Conservation (phyloP, 495 filamentous ascomycete genomes). For the Pseudevernia furfuracea region DNA sequence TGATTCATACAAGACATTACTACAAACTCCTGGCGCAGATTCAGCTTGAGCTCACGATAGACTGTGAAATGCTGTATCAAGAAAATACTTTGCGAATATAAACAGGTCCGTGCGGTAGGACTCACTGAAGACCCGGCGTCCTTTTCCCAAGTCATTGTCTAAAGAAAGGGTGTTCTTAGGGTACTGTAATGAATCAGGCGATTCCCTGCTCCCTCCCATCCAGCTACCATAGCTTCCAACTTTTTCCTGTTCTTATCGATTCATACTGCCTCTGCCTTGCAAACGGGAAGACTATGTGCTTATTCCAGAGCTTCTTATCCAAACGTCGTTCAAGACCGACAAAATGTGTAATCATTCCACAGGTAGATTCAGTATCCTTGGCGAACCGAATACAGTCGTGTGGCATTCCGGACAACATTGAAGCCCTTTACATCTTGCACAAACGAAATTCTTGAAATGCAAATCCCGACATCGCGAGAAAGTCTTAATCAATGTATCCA, state of each 20-base stretch:
- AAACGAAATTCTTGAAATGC: not conserved
- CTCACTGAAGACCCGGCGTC: not conserved
- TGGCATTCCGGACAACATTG: not conserved
- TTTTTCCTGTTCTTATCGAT: not conserved
- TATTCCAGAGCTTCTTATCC: not conserved
- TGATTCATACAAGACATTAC: too few species aligned
- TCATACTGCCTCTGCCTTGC: constrained; percentile 2
- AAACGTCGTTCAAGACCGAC: not conserved
- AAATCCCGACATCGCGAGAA: not conserved
- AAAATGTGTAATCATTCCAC: not conserved
- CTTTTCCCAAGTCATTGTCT: too few species aligned
- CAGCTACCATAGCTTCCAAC: not conserved
- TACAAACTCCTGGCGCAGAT: too few species aligned
- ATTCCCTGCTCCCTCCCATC: not conserved
- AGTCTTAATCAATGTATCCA: not conserved
- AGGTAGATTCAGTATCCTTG: not conserved
- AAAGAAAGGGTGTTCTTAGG: not conserved
- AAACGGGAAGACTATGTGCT: not conserved
- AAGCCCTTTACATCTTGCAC: not conserved
- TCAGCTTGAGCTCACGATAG: too few species aligned
- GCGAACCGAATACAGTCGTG: not conserved
- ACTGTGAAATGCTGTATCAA: too few species aligned
- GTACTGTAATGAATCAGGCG: not conserved
- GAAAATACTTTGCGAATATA: too few species aligned
- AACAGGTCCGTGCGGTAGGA: too few species aligned